Evolutionary conservation across 805 yeast genomes (phyloP).

Genomic region (Monosporozyma servazzii): DNA sequence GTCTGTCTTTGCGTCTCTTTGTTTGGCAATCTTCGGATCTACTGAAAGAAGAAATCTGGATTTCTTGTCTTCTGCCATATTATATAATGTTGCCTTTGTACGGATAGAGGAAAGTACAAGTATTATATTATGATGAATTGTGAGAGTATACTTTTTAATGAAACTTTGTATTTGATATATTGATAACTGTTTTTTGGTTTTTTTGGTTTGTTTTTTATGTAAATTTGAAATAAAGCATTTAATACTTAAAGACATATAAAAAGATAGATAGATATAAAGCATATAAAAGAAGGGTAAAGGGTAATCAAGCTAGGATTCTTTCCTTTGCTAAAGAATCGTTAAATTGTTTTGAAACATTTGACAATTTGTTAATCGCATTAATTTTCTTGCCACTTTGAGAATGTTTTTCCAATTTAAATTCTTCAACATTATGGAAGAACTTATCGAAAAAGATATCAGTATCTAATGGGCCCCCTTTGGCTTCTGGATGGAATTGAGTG

Average conservation of each 20-base stretch:
- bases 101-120: no score
- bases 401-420: conserved; percentile 38
- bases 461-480: conserved; percentile 97
- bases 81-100: background rate
- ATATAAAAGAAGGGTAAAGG: background rate
- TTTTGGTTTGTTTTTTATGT: no score
- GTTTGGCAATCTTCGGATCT: conserved; percentile 51
- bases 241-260: background rate
- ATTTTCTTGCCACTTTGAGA: conserved; percentile 24
- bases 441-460: conserved; percentile 85
- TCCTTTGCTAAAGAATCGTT: conserved; percentile 25
- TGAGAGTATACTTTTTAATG: no score
- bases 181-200: background rate
- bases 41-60: conserved; percentile 39
- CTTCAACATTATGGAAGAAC: conserved; percentile 62
- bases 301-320: conserved; percentile 20
- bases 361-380: background rate
- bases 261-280: background rate
- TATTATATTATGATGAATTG: no score
- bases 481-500: conserved; percentile 98
- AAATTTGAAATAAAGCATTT: background rate
- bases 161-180: background rate
- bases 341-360: conserved; percentile 12
- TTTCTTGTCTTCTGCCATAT: conserved; percentile 32
- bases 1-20: conserved; percentile 46